A percentile compares a stretch with the other conserved stretches of the same genome.
phyloP scores from a whole-genome alignment of 805 yeast species.

The Candida yuanshanica region DNA sequence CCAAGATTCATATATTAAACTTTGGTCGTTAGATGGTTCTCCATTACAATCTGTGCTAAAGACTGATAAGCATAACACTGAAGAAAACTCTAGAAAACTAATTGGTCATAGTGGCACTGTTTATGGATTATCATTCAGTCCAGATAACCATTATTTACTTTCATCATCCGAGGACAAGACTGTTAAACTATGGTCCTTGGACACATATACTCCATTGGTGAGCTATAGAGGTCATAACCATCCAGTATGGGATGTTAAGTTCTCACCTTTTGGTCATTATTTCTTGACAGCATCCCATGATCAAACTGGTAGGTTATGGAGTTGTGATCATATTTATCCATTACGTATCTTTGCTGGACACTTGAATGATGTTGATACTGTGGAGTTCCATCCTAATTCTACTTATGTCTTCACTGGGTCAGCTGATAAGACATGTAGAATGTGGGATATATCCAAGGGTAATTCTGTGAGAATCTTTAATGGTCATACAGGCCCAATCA shows the following conservation, averaged over 20 bases:
- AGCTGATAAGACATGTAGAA: slow-evolving; percentile 88
- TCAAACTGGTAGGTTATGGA: slow-evolving; percentile 96
- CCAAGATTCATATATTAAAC: slow-evolving; percentile 81
- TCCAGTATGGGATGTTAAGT: slow-evolving; percentile 96
- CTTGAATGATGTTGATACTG: slow-evolving; percentile 91
- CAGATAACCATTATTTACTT: slow-evolving; percentile 76
- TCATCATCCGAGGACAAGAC: slow-evolving; percentile 90
- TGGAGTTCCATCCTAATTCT: slow-evolving; percentile 93
- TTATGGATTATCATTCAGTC: slow-evolving; percentile 84
- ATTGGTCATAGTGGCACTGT: slow-evolving; percentile 95
- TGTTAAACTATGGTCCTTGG: slow-evolving; percentile 89
- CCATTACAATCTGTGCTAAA: slow-evolving; percentile 62
- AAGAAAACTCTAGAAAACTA: slow-evolving; percentile 40
- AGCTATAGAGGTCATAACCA: slow-evolving; percentile 95
- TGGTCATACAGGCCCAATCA: slow-evolving; percentile 89
- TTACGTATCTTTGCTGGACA: slow-evolving; percentile 96
- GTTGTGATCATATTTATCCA: slow-evolving; percentile 96
- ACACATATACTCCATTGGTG: slow-evolving; percentile 82
- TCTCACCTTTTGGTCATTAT: slow-evolving; percentile 93
- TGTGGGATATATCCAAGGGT: slow-evolving; percentile 96
- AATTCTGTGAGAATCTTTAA: slow-evolving; percentile 85
- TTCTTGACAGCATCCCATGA: slow-evolving; percentile 98
- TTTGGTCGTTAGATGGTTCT: slow-evolving; percentile 92
- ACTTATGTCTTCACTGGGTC: slow-evolving; percentile 94
- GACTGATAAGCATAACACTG: slow-evolving; percentile 42